phyloP scores from a whole-genome alignment of 768 basidiomycete species.

The Strobilomyces echinocephalus region DNA sequence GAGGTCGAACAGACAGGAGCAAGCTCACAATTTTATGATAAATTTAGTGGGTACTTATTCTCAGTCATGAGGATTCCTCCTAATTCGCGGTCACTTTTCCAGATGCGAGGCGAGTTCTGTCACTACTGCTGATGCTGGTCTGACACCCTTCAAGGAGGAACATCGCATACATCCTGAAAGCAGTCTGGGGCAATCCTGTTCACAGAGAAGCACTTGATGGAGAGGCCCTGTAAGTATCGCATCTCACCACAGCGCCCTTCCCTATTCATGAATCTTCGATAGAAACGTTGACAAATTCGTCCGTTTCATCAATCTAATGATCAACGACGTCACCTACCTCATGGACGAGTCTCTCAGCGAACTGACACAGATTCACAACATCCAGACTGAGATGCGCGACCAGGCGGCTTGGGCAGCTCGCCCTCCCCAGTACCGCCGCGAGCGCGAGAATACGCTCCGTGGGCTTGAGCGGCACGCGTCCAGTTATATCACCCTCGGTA shows the following conservation, averaged over 20 bases:
- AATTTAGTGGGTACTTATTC: constrained; percentile 69
- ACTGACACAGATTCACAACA: constrained; percentile 80
- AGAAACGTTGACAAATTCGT: constrained; percentile 93
- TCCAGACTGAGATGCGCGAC: constrained; percentile 83
- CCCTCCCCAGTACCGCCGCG: constrained; percentile 70
- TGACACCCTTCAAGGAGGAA: constrained; percentile 57
- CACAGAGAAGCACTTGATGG: constrained; percentile 83
- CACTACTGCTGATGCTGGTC: background rate
- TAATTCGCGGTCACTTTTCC: background rate
- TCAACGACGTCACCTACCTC: constrained; percentile 98
- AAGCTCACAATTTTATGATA: constrained; percentile 97
- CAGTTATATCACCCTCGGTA: constrained; percentile 80
- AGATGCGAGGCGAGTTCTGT: constrained; percentile 49
- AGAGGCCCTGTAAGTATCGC: constrained; percentile 62
- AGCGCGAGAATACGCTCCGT: constrained; percentile 73
- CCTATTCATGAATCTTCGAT: constrained; percentile 8
- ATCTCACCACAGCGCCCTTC: background rate
- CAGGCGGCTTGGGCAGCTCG: constrained; percentile 61
- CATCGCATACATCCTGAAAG: constrained; percentile 82
- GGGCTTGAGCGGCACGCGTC: constrained; percentile 81
- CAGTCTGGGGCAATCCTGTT: constrained; percentile 85
- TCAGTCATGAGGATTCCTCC: constrained; percentile 2
- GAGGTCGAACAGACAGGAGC: constrained; percentile 98
- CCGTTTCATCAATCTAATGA: constrained; percentile 94
- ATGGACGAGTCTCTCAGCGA: constrained; percentile 94